Percentiles rank a stretch among this genome's conserved stretches.
phyloP scores from a whole-genome alignment of 1,284 basidiomycete genomes.

The Irpex rosettiformis region DNA sequence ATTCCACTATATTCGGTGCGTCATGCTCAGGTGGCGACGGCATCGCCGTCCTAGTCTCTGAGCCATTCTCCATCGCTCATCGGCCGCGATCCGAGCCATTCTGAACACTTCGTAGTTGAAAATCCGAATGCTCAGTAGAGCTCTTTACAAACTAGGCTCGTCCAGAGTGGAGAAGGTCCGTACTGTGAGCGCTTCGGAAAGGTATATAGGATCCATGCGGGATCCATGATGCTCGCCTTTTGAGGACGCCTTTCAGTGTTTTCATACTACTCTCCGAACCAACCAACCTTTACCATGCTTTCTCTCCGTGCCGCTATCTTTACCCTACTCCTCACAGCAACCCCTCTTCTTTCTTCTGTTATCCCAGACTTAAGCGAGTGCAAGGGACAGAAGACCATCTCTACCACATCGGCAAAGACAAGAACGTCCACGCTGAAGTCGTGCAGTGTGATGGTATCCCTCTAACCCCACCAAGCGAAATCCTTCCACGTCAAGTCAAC shows the following conservation, averaged over 20 bases:
- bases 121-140: no score
- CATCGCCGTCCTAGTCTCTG: not conserved
- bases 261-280: not conserved
- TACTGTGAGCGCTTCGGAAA: not conserved
- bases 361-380: conserved; percentile 73
- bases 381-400: conserved; percentile 33
- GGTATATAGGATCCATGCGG: not conserved
- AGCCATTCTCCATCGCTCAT: not conserved
- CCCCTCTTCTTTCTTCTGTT: not conserved
- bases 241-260: not conserved
- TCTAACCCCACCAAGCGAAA: conserved; percentile 4
- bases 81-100: not conserved
- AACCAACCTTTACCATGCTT: not conserved
- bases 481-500: conserved; percentile 20
- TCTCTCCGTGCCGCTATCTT: not conserved
- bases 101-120: no score
- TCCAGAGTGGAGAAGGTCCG: not conserved
- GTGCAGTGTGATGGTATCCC: conserved; percentile 3
- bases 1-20: not conserved
- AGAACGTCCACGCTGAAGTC: conserved; percentile 26
- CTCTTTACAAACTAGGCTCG: not conserved
- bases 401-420: conserved; percentile 32
- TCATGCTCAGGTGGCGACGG: not conserved
- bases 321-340: not conserved
- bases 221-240: not conserved